phyloP scores from a whole-genome alignment of 495 filamentous ascomycete genomes.

The Aspergillus steynii region DNA sequence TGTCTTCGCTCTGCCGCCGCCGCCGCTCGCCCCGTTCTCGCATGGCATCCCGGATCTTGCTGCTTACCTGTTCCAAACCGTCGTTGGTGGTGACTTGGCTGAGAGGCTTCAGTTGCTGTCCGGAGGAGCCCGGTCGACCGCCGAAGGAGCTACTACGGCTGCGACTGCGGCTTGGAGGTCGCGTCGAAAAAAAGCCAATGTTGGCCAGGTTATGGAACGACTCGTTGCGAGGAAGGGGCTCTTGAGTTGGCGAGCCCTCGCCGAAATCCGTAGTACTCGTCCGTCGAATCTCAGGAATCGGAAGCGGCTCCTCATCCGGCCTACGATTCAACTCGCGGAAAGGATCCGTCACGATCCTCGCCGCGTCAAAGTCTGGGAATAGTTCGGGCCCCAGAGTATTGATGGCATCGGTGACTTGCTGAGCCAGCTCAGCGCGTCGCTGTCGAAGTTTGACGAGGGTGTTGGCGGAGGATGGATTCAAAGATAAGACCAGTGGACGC shows the following conservation, averaged over 20 bases:
- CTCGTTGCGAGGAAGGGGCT: constrained; percentile 80
- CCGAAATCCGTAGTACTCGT: constrained; percentile 21
- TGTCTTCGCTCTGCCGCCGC: constrained; percentile 61
- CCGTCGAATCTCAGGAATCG: constrained; percentile 25
- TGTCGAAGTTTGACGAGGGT: constrained; percentile 77
- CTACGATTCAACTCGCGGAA: constrained; percentile 43
- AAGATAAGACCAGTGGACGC: constrained; percentile 80
- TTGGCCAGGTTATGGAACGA: constrained; percentile 84
- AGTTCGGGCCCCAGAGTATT: constrained; percentile 95
- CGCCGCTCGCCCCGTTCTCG: constrained; percentile 75
- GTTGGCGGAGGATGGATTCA: constrained; percentile 83
- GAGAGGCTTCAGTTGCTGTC: constrained; percentile 68
- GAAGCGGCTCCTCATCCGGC: constrained; percentile 20
- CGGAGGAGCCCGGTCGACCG: constrained; percentile 56
- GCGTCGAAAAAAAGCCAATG: constrained; percentile 84
- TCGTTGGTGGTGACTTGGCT: constrained; percentile 71
- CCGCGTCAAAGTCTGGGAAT: constrained; percentile 91
- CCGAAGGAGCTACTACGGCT: constrained; percentile 68
- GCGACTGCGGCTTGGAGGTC: constrained; percentile 65
- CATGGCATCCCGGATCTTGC: constrained; percentile 87
- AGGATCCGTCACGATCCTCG: constrained; percentile 71
- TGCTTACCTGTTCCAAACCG: constrained; percentile 77
- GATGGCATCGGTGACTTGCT: constrained; percentile 87
- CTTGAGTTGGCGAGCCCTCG: constrained; percentile 37
- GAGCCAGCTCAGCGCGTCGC: constrained; percentile 68